Evolutionary conservation across 177 flowering plant genomes (phyloP).

Genomic region (Vitis hybrid): DNA sequence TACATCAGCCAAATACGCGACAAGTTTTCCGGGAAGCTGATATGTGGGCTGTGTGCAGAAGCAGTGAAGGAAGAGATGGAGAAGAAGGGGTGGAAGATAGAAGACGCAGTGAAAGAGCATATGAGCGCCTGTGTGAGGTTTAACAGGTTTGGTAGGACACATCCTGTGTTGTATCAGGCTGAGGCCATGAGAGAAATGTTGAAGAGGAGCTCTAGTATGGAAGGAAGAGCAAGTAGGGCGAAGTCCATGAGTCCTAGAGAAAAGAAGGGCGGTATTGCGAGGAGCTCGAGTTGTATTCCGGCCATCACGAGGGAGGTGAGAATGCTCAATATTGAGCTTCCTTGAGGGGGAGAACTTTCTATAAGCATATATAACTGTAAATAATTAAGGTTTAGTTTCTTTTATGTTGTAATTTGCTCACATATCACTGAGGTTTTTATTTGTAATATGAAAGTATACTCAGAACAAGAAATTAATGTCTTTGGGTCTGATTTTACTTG

Average conservation of each 20-base stretch:
- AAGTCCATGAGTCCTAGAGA: constrained; percentile 56
- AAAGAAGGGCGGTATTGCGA: constrained; percentile 33
- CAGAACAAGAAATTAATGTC: too few relatives aligned
- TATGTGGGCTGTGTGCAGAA: constrained; percentile 78
- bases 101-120: constrained; percentile 61
- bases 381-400: too few relatives aligned
- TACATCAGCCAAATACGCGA: constrained; percentile 52
- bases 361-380: not conserved
- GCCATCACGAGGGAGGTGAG: constrained; percentile 30
- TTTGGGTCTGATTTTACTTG: too few relatives aligned
- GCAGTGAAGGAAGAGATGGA: constrained; percentile 68
- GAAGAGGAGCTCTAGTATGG: constrained; percentile 41
- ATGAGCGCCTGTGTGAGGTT: constrained; percentile 67
- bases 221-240: constrained; percentile 23
- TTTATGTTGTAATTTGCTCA: too few relatives aligned
- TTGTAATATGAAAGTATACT: too few relatives aligned
- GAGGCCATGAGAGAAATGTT: constrained; percentile 71
- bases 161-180: constrained; percentile 67
- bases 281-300: constrained; percentile 56
- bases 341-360: not conserved
- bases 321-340: constrained; percentile 1
- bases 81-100: constrained; percentile 50
- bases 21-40: constrained; percentile 53
- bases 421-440: too few relatives aligned
- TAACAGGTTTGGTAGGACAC: constrained; percentile 55